Evolutionary conservation across 345 rosid genomes (phyloP).

Genomic region (Citrus maxima): DNA sequence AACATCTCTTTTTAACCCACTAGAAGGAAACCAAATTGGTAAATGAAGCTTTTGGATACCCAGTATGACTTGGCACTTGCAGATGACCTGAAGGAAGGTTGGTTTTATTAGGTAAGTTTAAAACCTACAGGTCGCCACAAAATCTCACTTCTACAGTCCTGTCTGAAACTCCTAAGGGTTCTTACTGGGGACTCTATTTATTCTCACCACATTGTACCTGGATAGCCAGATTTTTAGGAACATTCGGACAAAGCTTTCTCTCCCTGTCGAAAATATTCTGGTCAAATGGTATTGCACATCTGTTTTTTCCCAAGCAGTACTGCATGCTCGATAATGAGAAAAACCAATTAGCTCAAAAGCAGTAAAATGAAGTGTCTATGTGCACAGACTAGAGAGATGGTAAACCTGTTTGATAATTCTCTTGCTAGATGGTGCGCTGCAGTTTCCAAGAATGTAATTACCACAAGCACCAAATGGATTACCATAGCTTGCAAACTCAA

Average conservation of each 20-base stretch:
- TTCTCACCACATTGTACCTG: slow-evolving; percentile 31
- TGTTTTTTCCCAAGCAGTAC: slow-evolving; percentile 35
- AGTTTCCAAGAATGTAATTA: slow-evolving; percentile 25
- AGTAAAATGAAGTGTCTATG: not conserved
- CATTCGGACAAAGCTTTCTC: slow-evolving; percentile 25
- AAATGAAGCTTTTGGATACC: not conserved
- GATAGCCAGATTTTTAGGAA: slow-evolving; percentile 30
- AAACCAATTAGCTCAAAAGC: not conserved
- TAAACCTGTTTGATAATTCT: slow-evolving; percentile 35
- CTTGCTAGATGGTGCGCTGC: slow-evolving; percentile 28
- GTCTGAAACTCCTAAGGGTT: not conserved
- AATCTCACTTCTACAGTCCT: not conserved
- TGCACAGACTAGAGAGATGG: not conserved
- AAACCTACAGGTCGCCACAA: not conserved
- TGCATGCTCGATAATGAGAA: slow-evolving; percentile 12
- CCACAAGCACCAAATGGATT: slow-evolving; percentile 42
- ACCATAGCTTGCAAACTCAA: slow-evolving; percentile 54
- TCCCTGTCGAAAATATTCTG: slow-evolving; percentile 16
- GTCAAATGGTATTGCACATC: slow-evolving; percentile 31
- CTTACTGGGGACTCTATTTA: not conserved
- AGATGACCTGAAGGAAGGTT: too few species aligned
- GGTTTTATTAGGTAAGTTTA: too few species aligned
- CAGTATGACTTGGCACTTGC: too few species aligned
- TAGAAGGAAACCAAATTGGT: not conserved
- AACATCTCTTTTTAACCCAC: too few species aligned